A percentile compares a stretch with the other conserved stretches of the same genome.
These are phyloP conservation scores for Backusella mclennaniae DNA, from an alignment of 192 early-diverging fungal species.

Conservation along the genomic window DNA sequence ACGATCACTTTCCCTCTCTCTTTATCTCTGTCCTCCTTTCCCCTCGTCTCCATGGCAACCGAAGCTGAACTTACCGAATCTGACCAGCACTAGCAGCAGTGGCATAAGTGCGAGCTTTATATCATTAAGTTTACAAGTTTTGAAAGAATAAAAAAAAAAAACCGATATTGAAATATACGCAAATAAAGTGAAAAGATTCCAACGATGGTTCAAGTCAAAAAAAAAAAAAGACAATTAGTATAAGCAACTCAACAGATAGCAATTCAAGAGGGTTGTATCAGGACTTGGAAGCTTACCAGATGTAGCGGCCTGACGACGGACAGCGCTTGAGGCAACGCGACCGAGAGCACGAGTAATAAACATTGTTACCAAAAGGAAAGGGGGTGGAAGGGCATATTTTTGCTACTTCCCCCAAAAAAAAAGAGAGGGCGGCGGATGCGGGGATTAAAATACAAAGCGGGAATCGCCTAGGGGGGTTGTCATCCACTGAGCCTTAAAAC, in stretches of 20 bases:
- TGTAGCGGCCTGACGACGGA: constrained; percentile 22
- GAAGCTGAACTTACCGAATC: constrained; percentile 21
- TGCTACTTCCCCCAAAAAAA: constrained; percentile 15
- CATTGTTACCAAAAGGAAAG: constrained; percentile 25
- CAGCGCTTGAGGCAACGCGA: constrained; percentile 22
- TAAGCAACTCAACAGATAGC: not conserved
- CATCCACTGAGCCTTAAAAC: constrained; percentile 6
- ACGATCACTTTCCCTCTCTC: not conserved
- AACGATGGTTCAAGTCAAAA: not conserved
- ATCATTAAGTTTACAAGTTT: not conserved
- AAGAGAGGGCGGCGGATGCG: not conserved
- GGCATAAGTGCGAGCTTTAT: constrained; percentile 55
- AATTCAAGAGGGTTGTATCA: not conserved
- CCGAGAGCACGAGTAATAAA: constrained; percentile 31
- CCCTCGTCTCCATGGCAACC: too few relatives aligned
- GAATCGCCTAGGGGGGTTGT: constrained; percentile 6
- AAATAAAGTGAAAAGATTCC: not conserved
- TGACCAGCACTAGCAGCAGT: constrained; percentile 52
- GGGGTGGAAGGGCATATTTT: constrained; percentile 17
- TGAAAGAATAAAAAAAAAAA: not conserved
- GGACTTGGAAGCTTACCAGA: constrained; percentile 3
- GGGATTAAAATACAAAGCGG: not conserved
- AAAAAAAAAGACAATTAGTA: not conserved
- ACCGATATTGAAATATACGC: not conserved
- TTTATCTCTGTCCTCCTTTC: not conserved